Base-by-base conservation (phyloP, 495 filamentous ascomycete species). In the Penicillium steckii region DNA sequence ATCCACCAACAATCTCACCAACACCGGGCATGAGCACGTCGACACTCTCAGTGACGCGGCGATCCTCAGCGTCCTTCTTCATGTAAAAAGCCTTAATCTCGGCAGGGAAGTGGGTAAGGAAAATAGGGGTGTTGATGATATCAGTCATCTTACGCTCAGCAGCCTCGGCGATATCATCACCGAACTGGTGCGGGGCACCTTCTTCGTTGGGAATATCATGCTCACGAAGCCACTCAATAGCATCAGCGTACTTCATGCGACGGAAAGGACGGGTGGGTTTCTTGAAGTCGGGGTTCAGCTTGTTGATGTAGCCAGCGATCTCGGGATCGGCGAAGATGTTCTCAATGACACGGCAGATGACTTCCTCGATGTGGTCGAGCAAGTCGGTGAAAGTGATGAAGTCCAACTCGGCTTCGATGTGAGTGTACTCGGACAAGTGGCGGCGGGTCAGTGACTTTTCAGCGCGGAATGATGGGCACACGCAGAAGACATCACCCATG, bases 11-110 rank as follows among this genome's bases (percentile, higher is more conserved):
- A 57, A 99, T 97, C 74, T 99, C 94, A 51, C 94, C 94, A 17
- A 97, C 92, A 57, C 90, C 90, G 1, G 92, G 92, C 91, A 97
- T 97, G 55, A 99, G 73, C 42, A 90, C 89, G 62, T 99, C 94
- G 1, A 97, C 95, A 56, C 87, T 92, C 80, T 99, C 94, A 1
- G 94, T 99, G 29, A 96, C 89, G n/a, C 92, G 83, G 43, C 74
- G 77, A 64, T 98, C 94, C 13, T 80, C 67, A 10, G 76, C 76
- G 52, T 92, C 94, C 73, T 91, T 95, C 79, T 90, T 90, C 94
- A 99, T 99, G 76, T 99, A 99, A 73, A 99, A 99, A 3, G 94
- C 89, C 81, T 99, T 99, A 80, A 99, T 95, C 71, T 93, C 89
- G 27, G 86, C 87, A 1, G 94, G 94, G 82, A 99, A 99, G 73